Percentiles rank a stretch among this genome's conserved stretches.
Evolutionary conservation across 345 rosid species (phyloP).

Genomic region (Salix suchowensis): DNA sequence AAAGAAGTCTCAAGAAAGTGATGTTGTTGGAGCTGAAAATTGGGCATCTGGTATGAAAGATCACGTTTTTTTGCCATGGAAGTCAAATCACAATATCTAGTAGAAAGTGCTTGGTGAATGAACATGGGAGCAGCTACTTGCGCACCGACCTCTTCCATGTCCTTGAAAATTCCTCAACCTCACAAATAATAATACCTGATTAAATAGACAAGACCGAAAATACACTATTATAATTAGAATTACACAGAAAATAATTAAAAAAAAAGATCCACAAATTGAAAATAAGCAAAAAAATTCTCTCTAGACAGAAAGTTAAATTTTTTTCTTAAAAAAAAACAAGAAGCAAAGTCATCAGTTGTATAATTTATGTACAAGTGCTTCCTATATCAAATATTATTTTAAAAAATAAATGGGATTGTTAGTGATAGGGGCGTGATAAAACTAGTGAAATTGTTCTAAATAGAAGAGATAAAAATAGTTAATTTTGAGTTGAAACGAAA

Average conservation of each 20-base stretch:
- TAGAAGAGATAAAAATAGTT: neutral
- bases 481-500: neutral
- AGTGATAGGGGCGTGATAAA: no score
- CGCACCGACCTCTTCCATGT: slow-evolving; percentile 78
- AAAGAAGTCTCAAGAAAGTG: slow-evolving; percentile 25
- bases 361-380: no score
- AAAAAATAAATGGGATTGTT: no score
- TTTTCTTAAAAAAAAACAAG: no score
- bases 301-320: no score
- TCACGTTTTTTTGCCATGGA: slow-evolving; percentile 61
- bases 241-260: neutral
- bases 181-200: neutral
- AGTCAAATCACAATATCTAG: slow-evolving; percentile 35
- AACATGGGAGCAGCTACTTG: slow-evolving; percentile 63
- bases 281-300: no score
- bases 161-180: slow-evolving; percentile 2
- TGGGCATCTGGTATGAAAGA: slow-evolving; percentile 36
- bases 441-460: neutral
- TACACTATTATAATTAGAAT: neutral
- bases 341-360: no score
- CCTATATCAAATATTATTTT: no score
- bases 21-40: slow-evolving; percentile 29
- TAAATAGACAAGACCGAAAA: neutral
- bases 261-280: neutral
- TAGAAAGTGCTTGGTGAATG: slow-evolving; percentile 48